Base-by-base conservation (phyloP, 306 rosid species). In the Rosa rugosa region DNA sequence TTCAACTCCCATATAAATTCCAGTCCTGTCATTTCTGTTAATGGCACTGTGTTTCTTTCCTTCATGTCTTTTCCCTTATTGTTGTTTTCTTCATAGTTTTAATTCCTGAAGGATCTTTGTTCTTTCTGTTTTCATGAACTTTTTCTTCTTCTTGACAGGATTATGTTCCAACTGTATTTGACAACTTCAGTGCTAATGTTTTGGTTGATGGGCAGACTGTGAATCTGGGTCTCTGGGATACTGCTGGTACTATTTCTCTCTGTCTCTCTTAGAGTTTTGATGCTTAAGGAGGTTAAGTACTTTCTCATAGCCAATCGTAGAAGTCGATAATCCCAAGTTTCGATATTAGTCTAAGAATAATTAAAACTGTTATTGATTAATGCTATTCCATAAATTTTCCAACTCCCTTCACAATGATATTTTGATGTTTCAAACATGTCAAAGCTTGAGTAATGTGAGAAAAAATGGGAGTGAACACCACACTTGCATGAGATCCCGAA, bases 141-240 rank as follows among this genome's bases (percentile, higher is more conserved):
- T 34, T 4, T 25, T 22, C 5, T 40, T 38, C 27, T 40, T 42
- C 63, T 22, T 42, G 11, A 46, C 88, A 88, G 92, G 90, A 86
- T 73, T 88, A 88, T 84, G 88, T 84, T 71, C 92, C 92, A 0
- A 86, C 92, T 69, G 88, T 88, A 63, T 86, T 88, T 76, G 90
- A 86, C 63, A 86, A 88, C 82, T 86, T 88, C 82, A 86, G 88
- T 49, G 90, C 92, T 73, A 80, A 84, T 80, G 87, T 86, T 76
- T 14, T 79, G 81, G 90, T 83, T 76, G 87, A 82, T 57, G 87
- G 90, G 13, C 81, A 82, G 57, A 40, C 88, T 56, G 88, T 88
- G 77, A 82, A 86, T 82, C 67, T 86, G 83, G 90, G 92, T 65
- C 88, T 88, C 60, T 86, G 90, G 90, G 92, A 88, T 72, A 88